Evolutionary conservation across 75 land plant genomes (phyloP), one percentile per base, ranked within the genome.

Genomic region (Pinus albicaulis): DNA sequence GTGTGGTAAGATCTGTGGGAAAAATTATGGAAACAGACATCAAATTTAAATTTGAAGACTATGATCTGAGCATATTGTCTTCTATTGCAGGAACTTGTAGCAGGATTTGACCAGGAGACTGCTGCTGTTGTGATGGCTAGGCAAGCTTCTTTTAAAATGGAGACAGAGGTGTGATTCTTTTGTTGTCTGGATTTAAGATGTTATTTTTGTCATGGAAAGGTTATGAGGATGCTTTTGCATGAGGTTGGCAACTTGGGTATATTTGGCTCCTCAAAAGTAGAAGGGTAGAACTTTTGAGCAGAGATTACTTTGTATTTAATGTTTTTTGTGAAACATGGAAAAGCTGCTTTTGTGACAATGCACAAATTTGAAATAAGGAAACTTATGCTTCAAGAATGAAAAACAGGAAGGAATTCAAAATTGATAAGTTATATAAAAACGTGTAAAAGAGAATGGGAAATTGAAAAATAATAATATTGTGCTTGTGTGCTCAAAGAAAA

Each of bases 121-220:
- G 98, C 98, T 74, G 99, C 99, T 78, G 98, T 96, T 36, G 90
- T 94, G 13, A 80, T 94, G 89, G 98, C 98, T 26, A 88, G 96
- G 76, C 72, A 86, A 76, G 82, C 89, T 75, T 97, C 95, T 0
- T 75, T 83, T 75, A 92, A 94, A 81, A 94, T 96, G 99, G 98
- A 96, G 79, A 75, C 76, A 71, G 99, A 96, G 95, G 97, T 92
- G 74, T 23, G 75, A 64, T 44, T 24, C 31, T 52, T 64, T 48
- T 41, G 19, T 34, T 22, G 14, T 19, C 44, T 68, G 7, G 20
- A n/a, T 59, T 19, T 7, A 14, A 58, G 28, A 48, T 75, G 12
- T 57, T 71, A 57, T 73, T n/a, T 75, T 48, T 5, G 23, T 68
- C 4, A 7, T 66, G 71, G 22, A 66, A 66, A 20, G 3, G 38